Conservation (phyloP, 441 rosid genomes). For the Macaranga tanarius region DNA sequence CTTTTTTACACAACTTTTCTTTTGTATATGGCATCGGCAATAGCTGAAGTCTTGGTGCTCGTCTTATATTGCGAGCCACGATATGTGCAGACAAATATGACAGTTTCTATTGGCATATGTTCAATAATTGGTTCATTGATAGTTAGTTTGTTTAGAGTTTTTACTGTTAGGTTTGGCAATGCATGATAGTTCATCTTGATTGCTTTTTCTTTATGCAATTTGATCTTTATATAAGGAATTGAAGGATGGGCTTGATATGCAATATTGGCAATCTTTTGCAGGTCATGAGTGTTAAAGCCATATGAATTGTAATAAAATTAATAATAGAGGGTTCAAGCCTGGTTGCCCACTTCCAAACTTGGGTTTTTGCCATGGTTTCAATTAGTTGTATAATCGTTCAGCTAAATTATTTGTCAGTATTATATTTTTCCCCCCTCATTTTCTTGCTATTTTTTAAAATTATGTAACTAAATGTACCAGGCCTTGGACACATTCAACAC, state of each 20-base stretch:
- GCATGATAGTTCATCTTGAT: neutral
- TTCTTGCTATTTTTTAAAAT: neutral
- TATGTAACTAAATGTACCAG: constrained; percentile 33
- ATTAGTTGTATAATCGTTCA: constrained; percentile 75
- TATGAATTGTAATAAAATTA: constrained; percentile 84
- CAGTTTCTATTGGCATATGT: constrained; percentile 66
- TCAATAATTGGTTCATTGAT: constrained; percentile 65
- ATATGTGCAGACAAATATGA: constrained; percentile 63
- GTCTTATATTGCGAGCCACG: constrained; percentile 59
- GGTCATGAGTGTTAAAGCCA: constrained; percentile 96
- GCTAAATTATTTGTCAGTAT: constrained; percentile 66
- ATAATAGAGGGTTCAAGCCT: constrained; percentile 81
- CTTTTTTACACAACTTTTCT: constrained; percentile 56
- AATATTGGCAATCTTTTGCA: constrained; percentile 26
- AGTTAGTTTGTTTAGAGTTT: constrained; percentile 29
- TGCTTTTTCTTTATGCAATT: neutral
- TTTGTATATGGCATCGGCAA: constrained; percentile 50
- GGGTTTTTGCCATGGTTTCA: constrained; percentile 85
- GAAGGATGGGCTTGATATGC: neutral
- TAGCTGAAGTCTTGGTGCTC: constrained; percentile 54
- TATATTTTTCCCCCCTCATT: neutral
- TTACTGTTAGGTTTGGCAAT: neutral
- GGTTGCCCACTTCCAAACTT: constrained; percentile 65
- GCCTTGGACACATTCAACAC: constrained; percentile 69
- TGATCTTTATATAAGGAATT: neutral